Percentiles rank a stretch among this genome's conserved stretches.
Conservation (phyloP, 306 rosid genomes). For the Herpetospermum pedunculosum region DNA sequence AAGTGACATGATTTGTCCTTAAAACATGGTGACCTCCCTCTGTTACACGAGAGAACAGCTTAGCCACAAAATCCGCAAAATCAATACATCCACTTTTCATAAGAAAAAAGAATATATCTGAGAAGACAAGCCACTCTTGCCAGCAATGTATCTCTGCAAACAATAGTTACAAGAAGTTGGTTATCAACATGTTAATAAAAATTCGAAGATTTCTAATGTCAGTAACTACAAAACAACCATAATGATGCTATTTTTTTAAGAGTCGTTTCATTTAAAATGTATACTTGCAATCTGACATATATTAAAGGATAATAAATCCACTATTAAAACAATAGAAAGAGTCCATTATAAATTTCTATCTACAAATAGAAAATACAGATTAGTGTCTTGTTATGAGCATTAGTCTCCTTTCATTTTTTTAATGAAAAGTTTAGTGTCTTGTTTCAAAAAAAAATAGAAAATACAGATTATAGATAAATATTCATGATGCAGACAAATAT, state of each 20-base stretch:
- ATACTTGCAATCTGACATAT: background rate
- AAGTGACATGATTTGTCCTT: slow-evolving; percentile 88
- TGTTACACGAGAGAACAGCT: slow-evolving; percentile 67
- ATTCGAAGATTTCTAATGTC: background rate
- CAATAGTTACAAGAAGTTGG: slow-evolving; percentile 21
- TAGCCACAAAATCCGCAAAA: slow-evolving; percentile 94
- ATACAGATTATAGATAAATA: background rate
- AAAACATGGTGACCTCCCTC: slow-evolving; percentile 77
- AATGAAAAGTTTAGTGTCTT: too few species aligned
- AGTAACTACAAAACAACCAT: slow-evolving; percentile 10
- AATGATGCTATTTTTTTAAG: background rate
- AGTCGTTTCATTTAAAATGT: background rate
- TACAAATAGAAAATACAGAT: background rate
- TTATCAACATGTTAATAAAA: slow-evolving; percentile 6
- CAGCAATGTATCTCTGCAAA: slow-evolving; percentile 96
- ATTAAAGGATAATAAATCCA: background rate
- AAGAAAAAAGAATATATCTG: slow-evolving; percentile 81
- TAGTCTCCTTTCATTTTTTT: too few species aligned
- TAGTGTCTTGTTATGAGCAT: too few species aligned
- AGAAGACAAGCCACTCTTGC: slow-evolving; percentile 97
- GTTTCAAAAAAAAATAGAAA: too few species aligned
- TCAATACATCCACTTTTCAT: slow-evolving; percentile 91
- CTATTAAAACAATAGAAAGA: background rate
- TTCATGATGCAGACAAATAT: background rate
- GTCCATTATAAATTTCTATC: background rate